Evolutionary conservation across 2,329 filamentous ascomycete species (phyloP).

Genomic region (Penicillium capsulatum): DNA sequence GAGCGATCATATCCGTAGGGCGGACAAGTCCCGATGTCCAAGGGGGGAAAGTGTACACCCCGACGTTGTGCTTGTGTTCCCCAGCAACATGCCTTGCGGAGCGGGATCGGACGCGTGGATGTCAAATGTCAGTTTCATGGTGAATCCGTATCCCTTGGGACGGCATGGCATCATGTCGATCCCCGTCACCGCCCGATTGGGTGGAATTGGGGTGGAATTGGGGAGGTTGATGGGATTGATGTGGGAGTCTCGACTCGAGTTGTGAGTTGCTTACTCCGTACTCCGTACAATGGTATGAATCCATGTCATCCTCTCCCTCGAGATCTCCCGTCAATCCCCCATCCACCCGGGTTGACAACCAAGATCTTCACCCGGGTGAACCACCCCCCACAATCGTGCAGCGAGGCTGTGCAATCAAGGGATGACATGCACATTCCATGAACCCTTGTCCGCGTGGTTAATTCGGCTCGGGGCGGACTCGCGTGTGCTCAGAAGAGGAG

Average conservation of each 20-base stretch:
- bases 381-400: slow-evolving; percentile 4
- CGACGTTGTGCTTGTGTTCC: not conserved
- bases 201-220: slow-evolving; percentile 3
- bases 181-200: slow-evolving; percentile 15
- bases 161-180: slow-evolving; percentile 12
- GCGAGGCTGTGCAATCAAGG: slow-evolving; percentile 25
- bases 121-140: slow-evolving; percentile 9
- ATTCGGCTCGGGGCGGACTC: slow-evolving; percentile 16
- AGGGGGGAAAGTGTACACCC: too few species aligned
- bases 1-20: slow-evolving; percentile 17
- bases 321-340: too few species aligned
- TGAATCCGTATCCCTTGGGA: slow-evolving; percentile 14
- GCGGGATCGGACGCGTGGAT: slow-evolving; percentile 12
- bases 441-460: slow-evolving; percentile 13
- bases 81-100: slow-evolving; percentile 1
- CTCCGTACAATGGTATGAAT: too few species aligned
- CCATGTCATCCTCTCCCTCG: too few species aligned
- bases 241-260: too few species aligned
- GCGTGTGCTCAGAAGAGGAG: not conserved
- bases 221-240: too few species aligned
- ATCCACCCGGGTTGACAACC: not conserved
- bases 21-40: not conserved
- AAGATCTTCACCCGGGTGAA: slow-evolving; percentile 1
- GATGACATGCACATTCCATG: slow-evolving; percentile 25
- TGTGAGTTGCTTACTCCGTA: too few species aligned